phyloP scores from a whole-genome alignment of 257 asterid genomes.

The Primulina huaijiensis region DNA sequence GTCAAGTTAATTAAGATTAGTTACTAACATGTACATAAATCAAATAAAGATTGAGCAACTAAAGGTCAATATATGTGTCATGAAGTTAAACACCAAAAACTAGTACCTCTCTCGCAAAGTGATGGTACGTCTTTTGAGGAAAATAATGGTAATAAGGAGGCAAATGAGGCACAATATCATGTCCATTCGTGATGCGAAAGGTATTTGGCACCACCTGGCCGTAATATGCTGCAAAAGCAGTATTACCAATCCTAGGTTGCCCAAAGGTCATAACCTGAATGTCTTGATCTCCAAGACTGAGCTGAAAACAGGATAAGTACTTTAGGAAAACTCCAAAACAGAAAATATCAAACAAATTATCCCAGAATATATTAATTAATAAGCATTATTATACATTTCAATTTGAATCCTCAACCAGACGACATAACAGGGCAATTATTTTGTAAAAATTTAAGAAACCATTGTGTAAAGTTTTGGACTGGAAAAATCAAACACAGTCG shows the following conservation, averaged over 20 bases:
- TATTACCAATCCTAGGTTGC: constrained; percentile 94
- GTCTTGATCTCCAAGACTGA: constrained; percentile 49
- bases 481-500: too few relatives aligned
- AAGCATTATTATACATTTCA: neutral
- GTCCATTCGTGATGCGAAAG: constrained; percentile 72
- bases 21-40: neutral
- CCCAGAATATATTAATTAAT: constrained; percentile 4
- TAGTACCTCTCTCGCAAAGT: constrained; percentile 91
- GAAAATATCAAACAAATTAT: neutral
- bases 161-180: constrained; percentile 97
- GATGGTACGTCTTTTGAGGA: constrained; percentile 82
- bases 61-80: neutral
- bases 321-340: constrained; percentile 14
- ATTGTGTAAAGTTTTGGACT: too few relatives aligned
- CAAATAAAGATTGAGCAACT: neutral
- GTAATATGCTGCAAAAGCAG: constrained; percentile 74
- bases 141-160: constrained; percentile 79
- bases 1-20: too few relatives aligned
- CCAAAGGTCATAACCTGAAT: constrained; percentile 91
- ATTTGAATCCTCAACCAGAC: neutral
- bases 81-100: neutral
- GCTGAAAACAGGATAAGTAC: constrained; percentile 42
- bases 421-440: constrained; percentile 12
- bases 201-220: constrained; percentile 64
- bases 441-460: neutral